Evolutionary conservation across 805 yeast genomes (phyloP), one percentile per base, ranked within the genome.

Genomic region (Yarrowia sp.): DNA sequence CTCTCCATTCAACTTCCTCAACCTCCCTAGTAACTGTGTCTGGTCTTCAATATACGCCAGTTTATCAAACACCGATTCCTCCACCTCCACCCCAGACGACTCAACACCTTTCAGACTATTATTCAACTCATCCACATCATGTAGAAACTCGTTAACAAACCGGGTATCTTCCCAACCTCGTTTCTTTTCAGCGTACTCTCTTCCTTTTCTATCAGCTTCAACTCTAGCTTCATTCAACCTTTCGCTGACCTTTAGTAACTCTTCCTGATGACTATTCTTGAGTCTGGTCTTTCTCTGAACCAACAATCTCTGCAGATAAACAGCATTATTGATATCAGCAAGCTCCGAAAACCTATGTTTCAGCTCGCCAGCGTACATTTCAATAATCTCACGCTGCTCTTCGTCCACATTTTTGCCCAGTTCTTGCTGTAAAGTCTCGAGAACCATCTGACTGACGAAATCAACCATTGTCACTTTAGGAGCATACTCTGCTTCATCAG

Each of bases 111-210:
- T 39, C 13, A 55, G 13, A 31, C 61, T 41, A 17, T 55, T 55
- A 31, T 55, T 55, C 13, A 55, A 28, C 11, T 58, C 64, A 6
- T 58, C 51, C 42, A 58, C 42, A 18, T 58, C 64, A 7, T 43
- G 33, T 14, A 58, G 15, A 36, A 58, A 58, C 41, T 58, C 51
- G 64, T 58, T 43, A 42, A 58, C 42, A 1, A 22, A 4, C 35
- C 35, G 41, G 0, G 43, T 43, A 18, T 58, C 43, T 22, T 33
- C 36, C 51, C 51, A 43, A 14, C 8, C 17, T 1, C 43, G 31
- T 18, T 33, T 58, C 33, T 58, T 58, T 8, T 7, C 9, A 1
- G 18, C 15, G 33, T 43, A 33, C 11, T 43, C 53, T 4, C 28
- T 28, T 6, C n/a, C 2, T 6, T 13, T 33, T 1, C 43, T 32